Percentiles rank a stretch among this genome's conserved stretches.
These are phyloP conservation scores for Sapria himalayana DNA, from an alignment of 345 rosid species.

Conservation along the genomic window DNA sequence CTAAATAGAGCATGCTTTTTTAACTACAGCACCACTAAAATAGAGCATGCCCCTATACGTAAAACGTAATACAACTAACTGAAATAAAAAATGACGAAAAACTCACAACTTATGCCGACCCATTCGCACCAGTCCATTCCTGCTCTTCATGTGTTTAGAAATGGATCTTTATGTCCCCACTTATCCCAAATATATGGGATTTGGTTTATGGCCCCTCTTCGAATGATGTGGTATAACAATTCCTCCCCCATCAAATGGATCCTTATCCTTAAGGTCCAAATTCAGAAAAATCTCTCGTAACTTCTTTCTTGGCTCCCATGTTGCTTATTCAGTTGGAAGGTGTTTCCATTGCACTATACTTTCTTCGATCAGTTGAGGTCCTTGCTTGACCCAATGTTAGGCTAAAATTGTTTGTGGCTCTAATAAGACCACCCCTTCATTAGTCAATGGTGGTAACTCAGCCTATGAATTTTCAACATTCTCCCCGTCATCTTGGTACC, in stretches of 20 bases:
- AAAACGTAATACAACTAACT: too few relatives aligned
- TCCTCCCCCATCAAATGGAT: background rate
- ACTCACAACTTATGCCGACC: too few relatives aligned
- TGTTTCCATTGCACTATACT: background rate
- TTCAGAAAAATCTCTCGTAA: background rate
- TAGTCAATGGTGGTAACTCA: background rate
- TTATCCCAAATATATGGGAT: background rate
- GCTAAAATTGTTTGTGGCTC: background rate
- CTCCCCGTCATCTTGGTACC: background rate
- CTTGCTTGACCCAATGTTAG: too few relatives aligned
- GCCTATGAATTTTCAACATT: background rate
- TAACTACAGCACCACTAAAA: too few relatives aligned
- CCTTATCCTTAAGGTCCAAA: too few relatives aligned
- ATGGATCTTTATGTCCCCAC: background rate
- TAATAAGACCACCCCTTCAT: background rate
- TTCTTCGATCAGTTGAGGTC: constrained; percentile 1
- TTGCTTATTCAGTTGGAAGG: background rate
- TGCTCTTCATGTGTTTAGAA: too few relatives aligned
- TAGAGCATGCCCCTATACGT: too few relatives aligned
- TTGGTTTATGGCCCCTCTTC: background rate
- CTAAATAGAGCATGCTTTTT: too few relatives aligned
- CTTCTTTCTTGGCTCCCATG: background rate
- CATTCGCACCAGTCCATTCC: too few relatives aligned
- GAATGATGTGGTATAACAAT: background rate
- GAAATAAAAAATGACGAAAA: too few relatives aligned